Evolutionary conservation across 2,329 filamentous ascomycete genomes (phyloP).

Genomic region (Parastagonospora nodorum): DNA sequence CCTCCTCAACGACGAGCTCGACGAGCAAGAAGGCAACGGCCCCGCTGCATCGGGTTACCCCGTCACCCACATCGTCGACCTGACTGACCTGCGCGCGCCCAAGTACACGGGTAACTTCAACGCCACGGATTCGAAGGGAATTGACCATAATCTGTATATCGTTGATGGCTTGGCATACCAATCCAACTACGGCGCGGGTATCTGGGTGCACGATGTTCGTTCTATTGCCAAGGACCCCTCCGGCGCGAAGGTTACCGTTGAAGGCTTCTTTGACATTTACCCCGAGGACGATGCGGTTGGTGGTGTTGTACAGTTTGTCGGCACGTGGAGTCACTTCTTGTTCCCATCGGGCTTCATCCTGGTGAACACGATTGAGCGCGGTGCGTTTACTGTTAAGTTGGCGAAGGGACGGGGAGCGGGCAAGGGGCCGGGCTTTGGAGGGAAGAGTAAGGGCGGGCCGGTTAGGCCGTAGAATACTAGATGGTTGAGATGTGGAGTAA

Average conservation of each 20-base stretch:
- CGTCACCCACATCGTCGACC: constrained; percentile 43
- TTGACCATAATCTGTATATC: constrained; percentile 55
- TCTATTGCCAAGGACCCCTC: constrained; percentile 47
- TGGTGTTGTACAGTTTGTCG: constrained; percentile 48
- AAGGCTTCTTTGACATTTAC: constrained; percentile 51
- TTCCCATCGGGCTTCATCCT: constrained; percentile 43
- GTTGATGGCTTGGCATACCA: constrained; percentile 49
- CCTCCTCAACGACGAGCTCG: constrained; percentile 41
- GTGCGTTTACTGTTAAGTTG: constrained; percentile 45
- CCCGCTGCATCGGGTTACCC: constrained; percentile 38
- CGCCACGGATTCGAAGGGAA: constrained; percentile 43
- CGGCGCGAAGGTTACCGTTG: constrained; percentile 45
- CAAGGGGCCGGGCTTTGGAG: constrained; percentile 23
- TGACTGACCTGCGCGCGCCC: constrained; percentile 39
- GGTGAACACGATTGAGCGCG: constrained; percentile 47
- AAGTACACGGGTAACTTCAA: constrained; percentile 50
- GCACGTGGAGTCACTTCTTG: constrained; percentile 49
- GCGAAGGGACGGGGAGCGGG: constrained; percentile 27
- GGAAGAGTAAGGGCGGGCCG: constrained; percentile 7
- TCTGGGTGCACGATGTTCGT: constrained; percentile 48
- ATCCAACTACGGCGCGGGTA: constrained; percentile 48
- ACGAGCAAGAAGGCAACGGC: constrained; percentile 35
- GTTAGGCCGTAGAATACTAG: background rate
- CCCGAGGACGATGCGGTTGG: constrained; percentile 47
- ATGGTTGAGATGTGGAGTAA: background rate